Evolutionary conservation across 2,329 filamentous ascomycete genomes (phyloP).

Genomic region (Aciculosporium take): DNA sequence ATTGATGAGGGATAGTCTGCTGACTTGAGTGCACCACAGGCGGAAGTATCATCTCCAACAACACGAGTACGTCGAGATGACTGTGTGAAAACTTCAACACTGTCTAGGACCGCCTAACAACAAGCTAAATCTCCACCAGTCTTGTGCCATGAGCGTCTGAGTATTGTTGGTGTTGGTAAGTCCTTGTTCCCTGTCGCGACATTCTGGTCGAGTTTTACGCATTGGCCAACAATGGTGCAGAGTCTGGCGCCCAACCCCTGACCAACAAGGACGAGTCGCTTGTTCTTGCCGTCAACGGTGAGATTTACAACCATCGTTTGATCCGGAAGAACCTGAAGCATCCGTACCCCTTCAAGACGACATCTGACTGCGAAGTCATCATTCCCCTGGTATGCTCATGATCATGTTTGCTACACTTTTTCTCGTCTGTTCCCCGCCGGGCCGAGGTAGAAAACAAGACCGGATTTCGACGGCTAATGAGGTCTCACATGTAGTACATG

Average conservation of each 20-base stretch:
- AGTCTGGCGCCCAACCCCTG: slow-evolving; percentile 89
- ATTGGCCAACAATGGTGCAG: slow-evolving; percentile 29
- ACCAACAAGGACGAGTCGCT: slow-evolving; percentile 82
- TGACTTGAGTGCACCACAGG: slow-evolving; percentile 33
- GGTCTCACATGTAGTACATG: slow-evolving; percentile 50
- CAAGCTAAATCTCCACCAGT: slow-evolving; percentile 36
- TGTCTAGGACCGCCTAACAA: no score
- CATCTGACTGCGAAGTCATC: slow-evolving; percentile 97
- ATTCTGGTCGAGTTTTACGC: slow-evolving; percentile 2
- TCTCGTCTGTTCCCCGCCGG: neutral
- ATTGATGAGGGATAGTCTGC: neutral
- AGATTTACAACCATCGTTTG: slow-evolving; percentile 98
- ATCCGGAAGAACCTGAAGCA: slow-evolving; percentile 75
- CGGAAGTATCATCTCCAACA: slow-evolving; percentile 77
- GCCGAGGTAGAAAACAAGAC: neutral
- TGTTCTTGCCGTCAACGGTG: slow-evolving; percentile 92
- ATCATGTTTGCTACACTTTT: neutral
- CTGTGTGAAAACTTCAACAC: neutral
- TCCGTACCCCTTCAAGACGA: slow-evolving; percentile 93
- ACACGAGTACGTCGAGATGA: slow-evolving; percentile 58
- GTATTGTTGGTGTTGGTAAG: slow-evolving; percentile 91
- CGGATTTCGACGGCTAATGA: neutral
- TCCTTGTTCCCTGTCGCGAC: slow-evolving; percentile 8
- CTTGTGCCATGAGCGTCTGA: slow-evolving; percentile 91
- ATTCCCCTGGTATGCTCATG: slow-evolving; percentile 66